phyloP scores from a whole-genome alignment of 2,329 filamentous ascomycete species.

The Raffaelea deltoideospora region DNA sequence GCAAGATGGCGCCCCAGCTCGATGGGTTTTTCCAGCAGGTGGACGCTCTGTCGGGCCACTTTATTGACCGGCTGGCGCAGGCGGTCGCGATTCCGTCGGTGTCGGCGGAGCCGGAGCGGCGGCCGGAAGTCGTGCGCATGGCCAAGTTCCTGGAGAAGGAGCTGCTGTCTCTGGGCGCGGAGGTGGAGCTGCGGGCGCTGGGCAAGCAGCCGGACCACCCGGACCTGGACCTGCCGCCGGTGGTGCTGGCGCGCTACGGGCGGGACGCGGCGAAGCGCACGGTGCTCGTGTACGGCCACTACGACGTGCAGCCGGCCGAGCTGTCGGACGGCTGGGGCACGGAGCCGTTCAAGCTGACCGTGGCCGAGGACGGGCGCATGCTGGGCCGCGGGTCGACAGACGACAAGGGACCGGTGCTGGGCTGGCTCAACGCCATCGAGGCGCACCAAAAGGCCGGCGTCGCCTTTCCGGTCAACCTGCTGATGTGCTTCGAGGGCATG shows the following conservation, averaged over 20 bases:
- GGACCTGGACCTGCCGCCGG: constrained; percentile 79
- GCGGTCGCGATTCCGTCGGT: constrained; percentile 95
- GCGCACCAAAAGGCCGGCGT: constrained; percentile 90
- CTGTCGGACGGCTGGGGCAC: constrained; percentile 92
- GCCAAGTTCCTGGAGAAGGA: constrained; percentile 77
- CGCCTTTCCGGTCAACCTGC: constrained; percentile 90
- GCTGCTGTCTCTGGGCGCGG: constrained; percentile 69
- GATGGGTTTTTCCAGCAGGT: constrained; percentile 90
- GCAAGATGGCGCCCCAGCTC: constrained; percentile 78
- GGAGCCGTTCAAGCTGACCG: constrained; percentile 76
- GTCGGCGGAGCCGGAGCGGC: constrained; percentile 77
- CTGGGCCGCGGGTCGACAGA: constrained; percentile 91
- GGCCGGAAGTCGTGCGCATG: constrained; percentile 92
- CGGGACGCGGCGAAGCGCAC: constrained; percentile 86
- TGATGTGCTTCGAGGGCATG: constrained; percentile 99
- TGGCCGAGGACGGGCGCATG: constrained; percentile 90
- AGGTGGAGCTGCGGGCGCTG: constrained; percentile 71
- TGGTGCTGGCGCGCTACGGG: constrained; percentile 83
- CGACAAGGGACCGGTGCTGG: constrained; percentile 93
- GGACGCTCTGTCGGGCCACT: constrained; percentile 60
- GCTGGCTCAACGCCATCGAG: constrained; percentile 96
- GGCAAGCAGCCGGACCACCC: constrained; percentile 89
- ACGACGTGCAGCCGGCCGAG: constrained; percentile 92
- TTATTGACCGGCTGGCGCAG: constrained; percentile 79
- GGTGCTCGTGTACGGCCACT: constrained; percentile 94